Base-by-base conservation (phyloP, 2,329 filamentous ascomycete species). In the Kalmusia sp. region DNA sequence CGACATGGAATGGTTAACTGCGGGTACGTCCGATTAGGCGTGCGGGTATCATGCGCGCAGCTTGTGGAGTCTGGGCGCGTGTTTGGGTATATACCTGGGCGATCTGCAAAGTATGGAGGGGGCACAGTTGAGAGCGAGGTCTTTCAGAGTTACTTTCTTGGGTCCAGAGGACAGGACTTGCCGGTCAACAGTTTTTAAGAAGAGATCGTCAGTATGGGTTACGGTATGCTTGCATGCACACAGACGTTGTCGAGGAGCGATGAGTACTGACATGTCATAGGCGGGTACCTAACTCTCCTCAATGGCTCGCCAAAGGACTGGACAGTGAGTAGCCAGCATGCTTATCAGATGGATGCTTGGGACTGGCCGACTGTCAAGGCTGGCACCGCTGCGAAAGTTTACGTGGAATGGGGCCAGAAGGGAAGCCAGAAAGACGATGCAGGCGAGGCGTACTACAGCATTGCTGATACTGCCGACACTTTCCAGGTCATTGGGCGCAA, bases 301-400 rank as follows among this genome's bases (percentile, higher is more conserved):
- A 77, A 78, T 61, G 75, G 73, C 17, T 75, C 72, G n/a, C 72
- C 75, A 2, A 71, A 73, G 34, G 67, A 72, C 43, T 77, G 71
- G 72, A 65, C 54, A 11, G 49, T 72, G 43, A 65, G 49, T 27
- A 52, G 61, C 21, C 63, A 68, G 30, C 61, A 65, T 28, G 68
- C 69, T 2, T 75, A 76, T 54, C 71, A 76, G 48, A 76, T 77
- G 73, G 67, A 69, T 35, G 59, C 63, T 2, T 76, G 74, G 72
- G 66, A 55, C 31, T 76, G 71, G 68, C 69, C 71, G 2, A 69
- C 67, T 1, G 54, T 74, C 15, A 61, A 41, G 22, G 62, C 71
- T 66, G 69, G 68, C 14, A 66, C 64, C 30, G 63, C 71, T 22
- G 61, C 63, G 15, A 65, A 59, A 50, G 65, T 73, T 4, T 66